phyloP scores from a whole-genome alignment of 306 rosid species.

The Leucaena leucocephala region DNA sequence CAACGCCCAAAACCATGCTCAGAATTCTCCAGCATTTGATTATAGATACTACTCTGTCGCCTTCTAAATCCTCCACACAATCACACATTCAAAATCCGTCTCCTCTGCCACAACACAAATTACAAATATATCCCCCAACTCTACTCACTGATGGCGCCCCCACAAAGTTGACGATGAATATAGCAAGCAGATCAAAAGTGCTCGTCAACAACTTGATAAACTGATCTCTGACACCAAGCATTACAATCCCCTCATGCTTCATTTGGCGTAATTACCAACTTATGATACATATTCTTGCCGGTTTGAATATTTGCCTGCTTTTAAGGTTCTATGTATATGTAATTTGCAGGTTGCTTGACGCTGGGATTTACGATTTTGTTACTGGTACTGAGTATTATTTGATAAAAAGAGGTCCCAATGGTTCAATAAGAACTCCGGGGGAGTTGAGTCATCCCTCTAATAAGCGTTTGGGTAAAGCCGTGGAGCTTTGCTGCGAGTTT shows the following conservation, averaged over 20 bases:
- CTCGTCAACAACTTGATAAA: slow-evolving; percentile 67
- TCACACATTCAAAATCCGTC: neutral
- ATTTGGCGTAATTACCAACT: slow-evolving; percentile 64
- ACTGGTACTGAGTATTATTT: neutral
- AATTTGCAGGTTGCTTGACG: slow-evolving; percentile 75
- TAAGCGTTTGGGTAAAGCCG: slow-evolving; percentile 57
- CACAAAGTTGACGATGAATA: slow-evolving; percentile 45
- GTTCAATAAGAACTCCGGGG: slow-evolving; percentile 57
- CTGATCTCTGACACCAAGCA: slow-evolving; percentile 47
- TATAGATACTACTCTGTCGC: neutral
- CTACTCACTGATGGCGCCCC: slow-evolving; percentile 39
- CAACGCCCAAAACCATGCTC: neutral
- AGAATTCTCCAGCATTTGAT: neutral
- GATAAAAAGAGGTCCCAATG: slow-evolving; percentile 59
- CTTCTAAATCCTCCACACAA: neutral
- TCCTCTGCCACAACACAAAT: neutral
- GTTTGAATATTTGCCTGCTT: neutral
- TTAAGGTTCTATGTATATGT: neutral
- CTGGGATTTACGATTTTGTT: slow-evolving; percentile 63
- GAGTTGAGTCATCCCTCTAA: slow-evolving; percentile 57
- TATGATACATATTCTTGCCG: neutral
- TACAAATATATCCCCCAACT: too few species aligned
- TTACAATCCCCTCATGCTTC: slow-evolving; percentile 84
- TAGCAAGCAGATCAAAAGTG: slow-evolving; percentile 56
- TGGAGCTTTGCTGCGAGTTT: slow-evolving; percentile 62